phyloP scores from a whole-genome alignment of 2,329 filamentous ascomycete genomes.

The Ceratocystis smalleyi region DNA sequence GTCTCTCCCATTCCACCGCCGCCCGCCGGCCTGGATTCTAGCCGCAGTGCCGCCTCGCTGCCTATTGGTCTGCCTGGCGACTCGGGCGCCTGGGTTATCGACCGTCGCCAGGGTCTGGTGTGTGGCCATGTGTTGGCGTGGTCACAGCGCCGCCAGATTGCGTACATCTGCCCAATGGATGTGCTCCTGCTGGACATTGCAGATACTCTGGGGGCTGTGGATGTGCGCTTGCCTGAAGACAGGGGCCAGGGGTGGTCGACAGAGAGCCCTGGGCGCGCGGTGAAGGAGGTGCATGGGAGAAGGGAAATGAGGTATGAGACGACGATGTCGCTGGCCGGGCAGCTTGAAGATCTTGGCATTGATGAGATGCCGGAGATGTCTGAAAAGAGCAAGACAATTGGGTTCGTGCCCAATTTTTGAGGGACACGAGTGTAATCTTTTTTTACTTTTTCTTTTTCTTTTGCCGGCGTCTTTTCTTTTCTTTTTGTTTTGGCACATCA shows the following conservation, averaged over 20 bases:
- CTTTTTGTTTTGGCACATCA: background rate
- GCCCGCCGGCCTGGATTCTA: background rate
- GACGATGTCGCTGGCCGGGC: conserved; percentile 3
- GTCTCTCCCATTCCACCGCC: conserved; percentile 24
- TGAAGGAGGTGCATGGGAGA: background rate
- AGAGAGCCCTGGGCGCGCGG: conserved; percentile 11
- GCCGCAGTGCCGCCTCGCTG: conserved; percentile 17
- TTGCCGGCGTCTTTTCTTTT: conserved; percentile 2
- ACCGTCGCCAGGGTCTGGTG: conserved; percentile 59
- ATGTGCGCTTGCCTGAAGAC: conserved; percentile 56
- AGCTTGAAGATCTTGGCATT: conserved; percentile 1
- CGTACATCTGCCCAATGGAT: conserved; percentile 94
- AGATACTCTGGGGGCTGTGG: conserved; percentile 53
- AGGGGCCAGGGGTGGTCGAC: conserved; percentile 25
- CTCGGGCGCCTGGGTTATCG: conserved; percentile 84
- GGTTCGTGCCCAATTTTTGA: conserved; percentile 12
- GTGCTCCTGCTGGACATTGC: conserved; percentile 74
- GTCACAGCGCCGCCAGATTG: conserved; percentile 63
- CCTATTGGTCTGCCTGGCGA: conserved; percentile 65
- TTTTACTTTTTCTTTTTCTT: background rate
- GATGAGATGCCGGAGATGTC: conserved; percentile 3
- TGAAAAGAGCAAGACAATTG: conserved; percentile 4
- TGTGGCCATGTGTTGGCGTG: conserved; percentile 85
- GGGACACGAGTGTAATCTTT: background rate
- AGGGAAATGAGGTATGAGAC: conserved; percentile 1